Evolutionary conservation across 495 filamentous ascomycete species (phyloP).

Genomic region (Neurospora sp.): DNA sequence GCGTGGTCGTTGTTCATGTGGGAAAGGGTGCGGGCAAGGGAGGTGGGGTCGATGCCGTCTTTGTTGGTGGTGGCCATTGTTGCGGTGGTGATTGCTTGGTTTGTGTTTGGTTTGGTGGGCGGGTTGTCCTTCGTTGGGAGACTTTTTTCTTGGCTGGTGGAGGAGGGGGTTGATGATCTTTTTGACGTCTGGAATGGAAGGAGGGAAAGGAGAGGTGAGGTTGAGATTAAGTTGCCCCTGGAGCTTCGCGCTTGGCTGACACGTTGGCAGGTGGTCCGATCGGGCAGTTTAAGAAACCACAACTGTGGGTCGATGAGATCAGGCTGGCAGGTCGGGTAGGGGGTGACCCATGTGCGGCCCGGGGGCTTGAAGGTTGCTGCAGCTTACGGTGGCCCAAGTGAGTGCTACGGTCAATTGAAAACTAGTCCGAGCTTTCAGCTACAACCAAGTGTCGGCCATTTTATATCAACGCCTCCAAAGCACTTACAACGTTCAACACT

Average conservation of each 20-base stretch:
- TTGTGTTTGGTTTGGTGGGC: neutral
- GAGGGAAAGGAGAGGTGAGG: neutral
- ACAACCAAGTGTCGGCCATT: too few species aligned
- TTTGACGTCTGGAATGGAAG: neutral
- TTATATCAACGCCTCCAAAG: too few species aligned
- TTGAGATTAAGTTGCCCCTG: neutral
- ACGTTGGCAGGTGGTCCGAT: neutral
- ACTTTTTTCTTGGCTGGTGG: neutral
- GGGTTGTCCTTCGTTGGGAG: neutral
- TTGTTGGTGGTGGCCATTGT: neutral
- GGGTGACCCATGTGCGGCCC: neutral
- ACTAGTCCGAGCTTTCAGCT: too few species aligned
- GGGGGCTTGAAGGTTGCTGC: neutral
- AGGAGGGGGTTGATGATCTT: neutral
- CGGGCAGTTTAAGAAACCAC: neutral
- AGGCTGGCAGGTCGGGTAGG: neutral
- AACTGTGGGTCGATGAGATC: neutral
- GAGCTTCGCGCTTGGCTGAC: neutral
- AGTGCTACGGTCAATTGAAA: too few species aligned
- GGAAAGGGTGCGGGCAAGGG: slow-evolving; percentile 53
- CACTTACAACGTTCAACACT: too few species aligned
- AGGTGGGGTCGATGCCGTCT: slow-evolving; percentile 16
- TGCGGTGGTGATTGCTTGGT: neutral
- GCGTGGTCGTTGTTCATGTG: slow-evolving; percentile 78
- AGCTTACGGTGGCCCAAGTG: too few species aligned